Percentiles rank a stretch among this genome's conserved stretches.
These are phyloP conservation scores for Cucurbita ficifolia DNA, from an alignment of 306 rosid species.

Conservation along the genomic window DNA sequence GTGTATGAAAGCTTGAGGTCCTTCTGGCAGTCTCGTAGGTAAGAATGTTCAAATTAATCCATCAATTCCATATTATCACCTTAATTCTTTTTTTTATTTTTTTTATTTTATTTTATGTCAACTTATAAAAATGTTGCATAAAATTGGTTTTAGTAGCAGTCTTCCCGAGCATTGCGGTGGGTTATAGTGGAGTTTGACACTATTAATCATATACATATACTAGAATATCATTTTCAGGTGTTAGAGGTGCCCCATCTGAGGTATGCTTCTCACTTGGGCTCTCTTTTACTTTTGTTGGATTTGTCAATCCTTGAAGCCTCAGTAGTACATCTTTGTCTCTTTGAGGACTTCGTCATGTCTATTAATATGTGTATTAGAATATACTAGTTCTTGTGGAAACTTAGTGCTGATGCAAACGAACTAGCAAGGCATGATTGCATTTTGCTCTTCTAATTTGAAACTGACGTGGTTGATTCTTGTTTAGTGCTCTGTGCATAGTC, in stretches of 20 bases:
- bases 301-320: conserved; percentile 28
- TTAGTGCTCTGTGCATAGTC: not conserved
- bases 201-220: conserved; percentile 32
- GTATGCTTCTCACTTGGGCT: conserved; percentile 82
- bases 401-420: not conserved
- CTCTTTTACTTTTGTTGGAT: conserved; percentile 31
- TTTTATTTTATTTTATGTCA: conserved; percentile 13
- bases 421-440: not conserved
- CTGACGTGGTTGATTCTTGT: not conserved
- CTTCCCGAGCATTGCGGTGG: conserved; percentile 60
- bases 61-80: conserved; percentile 14
- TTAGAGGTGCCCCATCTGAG: conserved; percentile 70
- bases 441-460: not conserved
- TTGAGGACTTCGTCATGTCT: conserved; percentile 9
- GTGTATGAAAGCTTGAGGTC: conserved; percentile 79
- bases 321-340: conserved; percentile 11
- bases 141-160: conserved; percentile 27
- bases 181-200: conserved; percentile 46
- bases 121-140: conserved; percentile 19
- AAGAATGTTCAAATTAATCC: conserved; percentile 1
- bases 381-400: not conserved
- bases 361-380: not conserved
- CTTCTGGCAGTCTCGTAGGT: conserved; percentile 72
- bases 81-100: not conserved
- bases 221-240: conserved; percentile 46